Percentiles rank a stretch among this genome's conserved stretches.
Evolutionary conservation across 2,329 filamentous ascomycete genomes (phyloP).

Genomic region (Sporothrix dimorphospora): DNA sequence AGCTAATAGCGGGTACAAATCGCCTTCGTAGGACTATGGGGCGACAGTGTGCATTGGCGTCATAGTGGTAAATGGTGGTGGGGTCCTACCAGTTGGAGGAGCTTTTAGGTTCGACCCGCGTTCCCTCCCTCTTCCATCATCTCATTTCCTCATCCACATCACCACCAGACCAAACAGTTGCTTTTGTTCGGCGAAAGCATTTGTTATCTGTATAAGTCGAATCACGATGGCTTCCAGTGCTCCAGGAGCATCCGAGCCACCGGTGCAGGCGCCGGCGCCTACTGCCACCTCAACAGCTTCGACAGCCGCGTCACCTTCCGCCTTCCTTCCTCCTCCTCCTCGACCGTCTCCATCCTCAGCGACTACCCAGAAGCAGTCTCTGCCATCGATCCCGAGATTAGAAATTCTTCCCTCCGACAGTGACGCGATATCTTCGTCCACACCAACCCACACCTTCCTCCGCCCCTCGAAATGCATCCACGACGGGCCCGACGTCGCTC

Average conservation of each 20-base stretch:
- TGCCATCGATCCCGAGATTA: slow-evolving; percentile 43
- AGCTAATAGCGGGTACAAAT: neutral
- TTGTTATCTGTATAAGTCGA: neutral
- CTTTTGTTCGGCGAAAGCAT: neutral
- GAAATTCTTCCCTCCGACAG: slow-evolving; percentile 48
- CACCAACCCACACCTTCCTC: slow-evolving; percentile 57
- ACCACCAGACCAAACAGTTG: neutral
- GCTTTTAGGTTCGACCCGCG: neutral
- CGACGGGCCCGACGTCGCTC: slow-evolving; percentile 77
- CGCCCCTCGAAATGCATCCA: slow-evolving; percentile 80
- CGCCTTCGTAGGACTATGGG: neutral
- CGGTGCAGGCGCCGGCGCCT: neutral
- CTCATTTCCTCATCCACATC: neutral
- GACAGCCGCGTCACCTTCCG: neutral
- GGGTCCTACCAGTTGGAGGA: slow-evolving; percentile 6
- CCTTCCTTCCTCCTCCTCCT: slow-evolving; percentile 3
- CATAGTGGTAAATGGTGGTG: neutral
- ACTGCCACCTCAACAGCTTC: neutral
- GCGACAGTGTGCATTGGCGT: slow-evolving; percentile 10
- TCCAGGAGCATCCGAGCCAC: neutral
- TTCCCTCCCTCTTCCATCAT: neutral
- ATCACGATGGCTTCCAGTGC: neutral
- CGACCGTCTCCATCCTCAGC: neutral
- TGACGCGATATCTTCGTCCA: slow-evolving; percentile 33
- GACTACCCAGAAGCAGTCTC: neutral